A percentile compares a stretch with the other conserved stretches of the same genome.
Conservation (phyloP, 2,329 filamentous ascomycete genomes). For the Onygena corvina region DNA sequence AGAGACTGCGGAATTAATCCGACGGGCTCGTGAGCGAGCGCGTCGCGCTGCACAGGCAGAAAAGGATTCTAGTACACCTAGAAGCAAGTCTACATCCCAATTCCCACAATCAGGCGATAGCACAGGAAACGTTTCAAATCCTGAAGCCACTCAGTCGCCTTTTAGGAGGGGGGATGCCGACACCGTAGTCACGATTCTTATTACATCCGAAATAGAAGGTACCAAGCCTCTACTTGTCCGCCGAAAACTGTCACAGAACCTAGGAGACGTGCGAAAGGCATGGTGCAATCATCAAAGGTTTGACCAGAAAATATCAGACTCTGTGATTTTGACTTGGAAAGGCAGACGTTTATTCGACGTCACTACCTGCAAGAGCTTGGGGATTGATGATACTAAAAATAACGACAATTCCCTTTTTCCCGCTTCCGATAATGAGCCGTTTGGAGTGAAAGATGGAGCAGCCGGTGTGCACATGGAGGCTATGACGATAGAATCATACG, state of each 20-base stretch:
- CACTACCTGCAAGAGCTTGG: constrained; percentile 60
- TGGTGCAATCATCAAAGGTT: constrained; percentile 57
- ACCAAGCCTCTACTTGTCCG: constrained; percentile 52
- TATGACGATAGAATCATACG: constrained; percentile 56
- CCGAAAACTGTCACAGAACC: constrained; percentile 53
- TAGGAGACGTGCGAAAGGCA: constrained; percentile 54
- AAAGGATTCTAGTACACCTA: neutral
- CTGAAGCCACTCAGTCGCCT: neutral
- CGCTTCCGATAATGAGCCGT: constrained; percentile 35
- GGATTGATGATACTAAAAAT: constrained; percentile 41
- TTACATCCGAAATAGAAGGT: constrained; percentile 53
- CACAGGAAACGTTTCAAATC: neutral
- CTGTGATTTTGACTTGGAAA: constrained; percentile 69
- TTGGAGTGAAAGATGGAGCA: constrained; percentile 37
- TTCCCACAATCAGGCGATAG: neutral
- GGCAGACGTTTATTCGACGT: constrained; percentile 58
- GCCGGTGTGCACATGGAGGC: constrained; percentile 61
- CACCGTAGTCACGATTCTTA: constrained; percentile 49
- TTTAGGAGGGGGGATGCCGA: constrained; percentile 27
- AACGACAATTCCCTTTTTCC: constrained; percentile 25
- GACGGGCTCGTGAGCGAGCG: constrained; percentile 32
- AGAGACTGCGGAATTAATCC: constrained; percentile 33
- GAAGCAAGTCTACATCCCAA: neutral
- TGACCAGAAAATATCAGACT: constrained; percentile 37
- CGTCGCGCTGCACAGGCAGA: constrained; percentile 7